A percentile compares a stretch with the other conserved stretches of the same genome.
These are phyloP conservation scores for Asterella californica DNA, from an alignment of 225 moss, liverwort and hornwort genomes.

Conservation along the genomic window DNA sequence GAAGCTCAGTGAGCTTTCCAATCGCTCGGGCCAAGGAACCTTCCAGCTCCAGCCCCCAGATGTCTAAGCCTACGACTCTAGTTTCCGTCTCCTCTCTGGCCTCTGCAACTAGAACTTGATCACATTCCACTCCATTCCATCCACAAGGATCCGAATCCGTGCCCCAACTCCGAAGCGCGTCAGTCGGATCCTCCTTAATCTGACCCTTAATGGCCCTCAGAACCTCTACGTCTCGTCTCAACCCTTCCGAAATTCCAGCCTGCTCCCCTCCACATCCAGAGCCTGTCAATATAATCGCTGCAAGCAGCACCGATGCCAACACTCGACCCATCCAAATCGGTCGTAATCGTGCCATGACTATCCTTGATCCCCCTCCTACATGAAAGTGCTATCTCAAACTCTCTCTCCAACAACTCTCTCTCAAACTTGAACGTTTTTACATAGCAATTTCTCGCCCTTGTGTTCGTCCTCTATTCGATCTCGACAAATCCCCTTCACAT, in stretches of 20 bases:
- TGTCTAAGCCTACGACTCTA: slow-evolving; percentile 55
- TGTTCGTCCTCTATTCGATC: neutral
- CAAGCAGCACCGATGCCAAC: neutral
- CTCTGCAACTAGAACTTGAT: slow-evolving; percentile 1
- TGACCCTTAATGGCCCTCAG: slow-evolving; percentile 41
- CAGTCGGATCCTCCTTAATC: slow-evolving; percentile 36
- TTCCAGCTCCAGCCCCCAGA: slow-evolving; percentile 42
- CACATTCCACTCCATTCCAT: slow-evolving; percentile 67
- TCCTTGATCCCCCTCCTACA: neutral
- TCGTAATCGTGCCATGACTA: neutral
- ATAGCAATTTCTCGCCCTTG: neutral
- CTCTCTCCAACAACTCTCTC: neutral
- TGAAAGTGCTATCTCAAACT: neutral
- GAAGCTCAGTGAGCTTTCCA: slow-evolving; percentile 55
- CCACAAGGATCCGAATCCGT: slow-evolving; percentile 32
- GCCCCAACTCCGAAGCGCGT: slow-evolving; percentile 39
- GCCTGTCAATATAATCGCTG: neutral
- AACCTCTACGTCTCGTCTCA: slow-evolving; percentile 48
- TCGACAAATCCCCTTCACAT: neutral
- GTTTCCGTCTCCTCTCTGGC: neutral
- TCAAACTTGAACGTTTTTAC: neutral
- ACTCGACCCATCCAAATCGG: neutral
- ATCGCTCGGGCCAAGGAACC: slow-evolving; percentile 46
- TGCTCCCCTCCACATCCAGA: neutral
- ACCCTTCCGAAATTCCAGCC: slow-evolving; percentile 4